A percentile compares a stretch with the other conserved stretches of the same genome.
phyloP scores from a whole-genome alignment of 805 yeast genomes.

The Naumovozyma castellii region DNA sequence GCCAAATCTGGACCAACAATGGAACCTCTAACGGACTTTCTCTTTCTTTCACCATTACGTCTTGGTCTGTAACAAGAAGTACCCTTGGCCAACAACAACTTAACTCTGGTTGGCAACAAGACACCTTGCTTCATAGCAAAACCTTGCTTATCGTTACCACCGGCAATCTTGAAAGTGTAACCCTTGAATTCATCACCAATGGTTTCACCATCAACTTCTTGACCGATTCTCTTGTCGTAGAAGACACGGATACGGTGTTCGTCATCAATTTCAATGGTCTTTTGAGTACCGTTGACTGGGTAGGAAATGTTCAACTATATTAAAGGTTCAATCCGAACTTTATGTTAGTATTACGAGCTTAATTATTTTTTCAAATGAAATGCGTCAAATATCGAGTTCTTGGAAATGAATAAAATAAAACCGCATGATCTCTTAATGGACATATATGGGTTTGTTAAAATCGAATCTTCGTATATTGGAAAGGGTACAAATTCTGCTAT shows the following conservation, averaged over 20 bases:
- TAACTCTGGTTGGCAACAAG: conserved; percentile 98
- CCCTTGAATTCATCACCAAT: conserved; percentile 99
- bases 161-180: conserved; percentile 95
- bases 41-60: conserved; percentile 99
- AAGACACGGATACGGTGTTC: conserved; percentile 97
- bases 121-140: conserved; percentile 99
- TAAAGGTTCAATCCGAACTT: too few relatives aligned
- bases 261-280: conserved; percentile 94
- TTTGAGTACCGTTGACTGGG: conserved; percentile 99
- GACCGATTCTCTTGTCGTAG: conserved; percentile 99
- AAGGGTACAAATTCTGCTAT: too few relatives aligned
- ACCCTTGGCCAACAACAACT: conserved; percentile 84
- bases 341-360: conserved; percentile 8
- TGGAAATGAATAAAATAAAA: too few relatives aligned
- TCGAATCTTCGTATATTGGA: too few relatives aligned
- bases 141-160: conserved; percentile 99
- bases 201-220: conserved; percentile 97
- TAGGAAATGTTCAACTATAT: conserved; percentile 91
- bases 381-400: too few relatives aligned
- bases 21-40: conserved; percentile 99
- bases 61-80: conserved; percentile 99
- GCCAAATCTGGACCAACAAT: conserved; percentile 95
- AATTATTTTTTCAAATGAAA: too few relatives aligned
- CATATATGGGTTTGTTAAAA: too few relatives aligned
- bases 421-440: too few relatives aligned